phyloP scores from a whole-genome alignment of 2,329 filamentous ascomycete species.

The Clonostachys solani region DNA sequence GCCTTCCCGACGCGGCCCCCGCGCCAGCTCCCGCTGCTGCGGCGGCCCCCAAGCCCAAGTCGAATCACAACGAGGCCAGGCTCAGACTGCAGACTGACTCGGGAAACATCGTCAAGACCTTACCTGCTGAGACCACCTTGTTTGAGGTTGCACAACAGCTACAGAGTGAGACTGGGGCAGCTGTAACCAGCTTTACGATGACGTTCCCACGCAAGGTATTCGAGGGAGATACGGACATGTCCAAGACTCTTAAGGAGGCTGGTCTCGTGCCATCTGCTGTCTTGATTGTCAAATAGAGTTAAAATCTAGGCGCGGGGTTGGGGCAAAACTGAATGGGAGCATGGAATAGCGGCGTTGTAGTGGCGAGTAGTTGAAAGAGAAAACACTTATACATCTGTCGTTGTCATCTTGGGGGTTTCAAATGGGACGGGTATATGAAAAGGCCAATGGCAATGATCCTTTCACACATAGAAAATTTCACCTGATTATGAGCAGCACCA shows the following conservation, averaged over 20 bases:
- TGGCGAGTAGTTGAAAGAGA: no score
- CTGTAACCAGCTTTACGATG: constrained; percentile 73
- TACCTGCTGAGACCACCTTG: constrained; percentile 84
- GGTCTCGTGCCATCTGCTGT: constrained; percentile 89
- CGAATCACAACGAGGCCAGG: constrained; percentile 74
- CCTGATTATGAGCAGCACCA: no score
- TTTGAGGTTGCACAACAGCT: constrained; percentile 86
- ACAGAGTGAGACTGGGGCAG: constrained; percentile 62
- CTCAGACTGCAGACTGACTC: constrained; percentile 71
- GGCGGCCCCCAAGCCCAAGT: constrained; percentile 50
- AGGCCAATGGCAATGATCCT: no score
- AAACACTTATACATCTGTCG: no score
- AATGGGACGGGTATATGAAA: no score
- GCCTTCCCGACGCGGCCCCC: constrained; percentile 39
- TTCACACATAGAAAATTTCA: no score
- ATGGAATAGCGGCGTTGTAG: no score
- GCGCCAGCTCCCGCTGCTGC: constrained; percentile 29
- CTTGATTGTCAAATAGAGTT: constrained; percentile 62
- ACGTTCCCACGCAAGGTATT: constrained; percentile 88
- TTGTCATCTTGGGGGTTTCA: no score
- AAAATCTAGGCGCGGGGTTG: no score
- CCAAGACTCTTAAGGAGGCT: constrained; percentile 88
- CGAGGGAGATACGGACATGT: constrained; percentile 66
- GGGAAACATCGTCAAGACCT: constrained; percentile 81
- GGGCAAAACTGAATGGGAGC: no score